Evolutionary conservation across 202 grass and related monocot species (phyloP).

Genomic region (Carex sylvatica): DNA sequence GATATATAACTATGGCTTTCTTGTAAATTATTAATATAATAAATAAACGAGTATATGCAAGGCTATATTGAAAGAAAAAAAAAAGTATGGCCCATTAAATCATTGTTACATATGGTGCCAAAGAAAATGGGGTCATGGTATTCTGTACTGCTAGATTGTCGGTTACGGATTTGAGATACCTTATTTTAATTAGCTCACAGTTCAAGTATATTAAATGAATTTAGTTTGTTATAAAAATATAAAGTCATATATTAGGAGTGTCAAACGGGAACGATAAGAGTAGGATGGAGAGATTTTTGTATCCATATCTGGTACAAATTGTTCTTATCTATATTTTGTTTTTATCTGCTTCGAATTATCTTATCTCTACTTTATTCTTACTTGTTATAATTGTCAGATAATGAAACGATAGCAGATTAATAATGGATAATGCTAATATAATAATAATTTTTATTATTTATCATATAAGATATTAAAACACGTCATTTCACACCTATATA

Average conservation of each 20-base stretch:
- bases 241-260: not conserved
- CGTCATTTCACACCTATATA: too few relatives aligned
- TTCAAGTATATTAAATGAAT: constrained; percentile 12
- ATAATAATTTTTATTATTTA: too few relatives aligned
- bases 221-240: not conserved
- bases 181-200: not conserved
- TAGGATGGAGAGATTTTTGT: too few relatives aligned
- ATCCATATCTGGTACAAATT: too few relatives aligned
- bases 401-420: too few relatives aligned
- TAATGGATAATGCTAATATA: too few relatives aligned
- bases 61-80: not conserved
- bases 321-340: too few relatives aligned
- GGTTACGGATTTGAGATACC: not conserved
- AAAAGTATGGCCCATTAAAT: constrained; percentile 14
- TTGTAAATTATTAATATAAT: not conserved
- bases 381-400: too few relatives aligned
- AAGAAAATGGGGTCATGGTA: not conserved
- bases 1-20: not conserved
- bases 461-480: too few relatives aligned
- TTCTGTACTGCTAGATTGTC: not conserved
- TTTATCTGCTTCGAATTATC: too few relatives aligned
- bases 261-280: too few relatives aligned
- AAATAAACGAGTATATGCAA: not conserved
- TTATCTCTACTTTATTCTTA: too few relatives aligned
- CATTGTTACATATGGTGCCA: not conserved